Percentiles rank a stretch among this genome's conserved stretches.
These are phyloP conservation scores for Phytophthora sojae DNA, from an alignment of 352 stramenopile genomes.

Conservation along the genomic window DNA sequence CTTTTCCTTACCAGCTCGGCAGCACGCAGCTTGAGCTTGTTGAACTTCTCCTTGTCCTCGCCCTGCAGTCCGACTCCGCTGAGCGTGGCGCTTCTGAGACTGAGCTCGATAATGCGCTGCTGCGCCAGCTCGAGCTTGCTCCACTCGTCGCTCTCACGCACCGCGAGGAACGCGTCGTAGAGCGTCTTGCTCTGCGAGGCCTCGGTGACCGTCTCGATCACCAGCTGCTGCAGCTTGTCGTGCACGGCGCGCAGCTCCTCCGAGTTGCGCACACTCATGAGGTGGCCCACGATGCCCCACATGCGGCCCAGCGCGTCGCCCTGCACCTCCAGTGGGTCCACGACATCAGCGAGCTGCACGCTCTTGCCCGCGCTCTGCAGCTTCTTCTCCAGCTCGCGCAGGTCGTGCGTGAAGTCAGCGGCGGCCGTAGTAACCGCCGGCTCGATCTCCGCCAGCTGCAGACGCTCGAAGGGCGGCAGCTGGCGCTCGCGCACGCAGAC, in stretches of 20 bases:
- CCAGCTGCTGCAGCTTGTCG: conserved; percentile 92
- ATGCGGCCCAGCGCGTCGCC: conserved; percentile 92
- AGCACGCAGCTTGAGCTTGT: conserved; percentile 94
- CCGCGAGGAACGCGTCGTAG: conserved; percentile 89
- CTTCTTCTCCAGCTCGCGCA: conserved; percentile 55
- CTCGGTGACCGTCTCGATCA: conserved; percentile 94
- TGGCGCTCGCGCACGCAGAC: conserved; percentile 62
- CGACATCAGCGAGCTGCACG: conserved; percentile 86
- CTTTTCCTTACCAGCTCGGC: conserved; percentile 80
- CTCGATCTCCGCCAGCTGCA: conserved; percentile 69
- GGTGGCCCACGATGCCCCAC: conserved; percentile 96
- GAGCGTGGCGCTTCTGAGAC: conserved; percentile 89
- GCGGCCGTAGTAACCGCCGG: conserved; percentile 65
- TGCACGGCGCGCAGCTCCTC: conserved; percentile 95
- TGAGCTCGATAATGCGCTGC: conserved; percentile 92
- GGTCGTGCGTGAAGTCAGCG: conserved; percentile 54
- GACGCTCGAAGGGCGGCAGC: conserved; percentile 73
- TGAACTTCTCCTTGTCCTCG: conserved; percentile 94
- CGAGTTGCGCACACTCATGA: conserved; percentile 97
- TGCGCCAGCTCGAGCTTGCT: conserved; percentile 60
- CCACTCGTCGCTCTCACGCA: conserved; percentile 80
- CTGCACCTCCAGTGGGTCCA: conserved; percentile 94
- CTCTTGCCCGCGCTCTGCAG: conserved; percentile 31
- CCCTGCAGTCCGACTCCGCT: conserved; percentile 95
- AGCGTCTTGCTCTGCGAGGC: conserved; percentile 93